Base-by-base conservation (phyloP, 306 rosid genomes). In the Fragaria nilgerrensis region DNA sequence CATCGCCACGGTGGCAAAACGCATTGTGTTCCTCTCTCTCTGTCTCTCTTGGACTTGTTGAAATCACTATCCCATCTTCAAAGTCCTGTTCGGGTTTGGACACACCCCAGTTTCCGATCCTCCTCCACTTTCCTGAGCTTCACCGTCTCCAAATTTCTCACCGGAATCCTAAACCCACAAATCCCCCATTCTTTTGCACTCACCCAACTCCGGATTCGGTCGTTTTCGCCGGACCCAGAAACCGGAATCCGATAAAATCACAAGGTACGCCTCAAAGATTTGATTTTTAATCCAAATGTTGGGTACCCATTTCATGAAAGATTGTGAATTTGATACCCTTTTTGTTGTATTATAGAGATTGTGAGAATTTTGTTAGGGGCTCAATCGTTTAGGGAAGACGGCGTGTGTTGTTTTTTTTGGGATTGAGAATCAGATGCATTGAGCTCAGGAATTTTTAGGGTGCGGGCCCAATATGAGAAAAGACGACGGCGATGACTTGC, bases 1-100 rank as follows among this genome's bases (percentile, higher is more conserved):
- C 55, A 41, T 65, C n/a, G 64, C 83, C 72, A 75, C 79, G 72
- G 75, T 27, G 70, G 75, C 73, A 49, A 68, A 67, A 20, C 32
- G 20, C 70, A 44, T 71, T 49, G 47, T 64, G 47, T 64, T 34
- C 45, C 45, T 17, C 70, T 44, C 32, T 69, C 69, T 61, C 5
- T 22, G 19, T 14, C 58, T 43, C 43, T 77, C 61, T 32, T 27
- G 19, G 58, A 34, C 59, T 44, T 44, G 73, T 37, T 43, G 48
- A 5, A 50, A 66, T 76, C 74, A 50, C 43, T 52, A 49, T 22
- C 67, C 36, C 64, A 45, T 53, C 45, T 68, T 53, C 75, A 17
- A 43, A 76, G 14, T 39, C 67, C 9, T 39, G 61, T 69, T 41
- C 22, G 80, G 75, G 68, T 77, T 67, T 77, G 52, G 80, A 52